These are phyloP conservation scores for Glycine soja DNA, from an alignment of 306 rosid species.

Conservation along the genomic window DNA sequence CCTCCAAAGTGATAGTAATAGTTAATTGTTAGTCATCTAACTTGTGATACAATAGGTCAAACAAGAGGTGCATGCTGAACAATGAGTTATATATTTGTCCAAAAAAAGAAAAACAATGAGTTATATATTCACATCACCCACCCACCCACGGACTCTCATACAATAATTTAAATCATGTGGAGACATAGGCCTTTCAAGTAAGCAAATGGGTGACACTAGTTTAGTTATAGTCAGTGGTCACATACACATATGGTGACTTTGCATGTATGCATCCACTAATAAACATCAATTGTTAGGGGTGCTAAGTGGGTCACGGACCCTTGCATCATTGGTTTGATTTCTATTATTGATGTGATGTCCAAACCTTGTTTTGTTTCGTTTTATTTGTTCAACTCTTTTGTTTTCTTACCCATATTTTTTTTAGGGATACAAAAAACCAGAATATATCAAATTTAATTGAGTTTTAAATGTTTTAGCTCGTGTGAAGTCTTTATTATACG, in stretches of 20 bases:
- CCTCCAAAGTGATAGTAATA: neutral
- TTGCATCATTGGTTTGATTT: conserved; percentile 39
- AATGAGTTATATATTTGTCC: too few species aligned
- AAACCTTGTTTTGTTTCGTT: neutral
- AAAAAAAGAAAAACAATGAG: too few species aligned
- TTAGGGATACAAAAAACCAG: too few species aligned
- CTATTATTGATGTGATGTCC: conserved; percentile 38
- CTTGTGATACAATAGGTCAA: too few species aligned
- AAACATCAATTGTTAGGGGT: conserved; percentile 35
- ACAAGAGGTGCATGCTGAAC: too few species aligned
- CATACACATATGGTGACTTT: conserved; percentile 38
- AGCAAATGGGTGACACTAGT: conserved; percentile 34
- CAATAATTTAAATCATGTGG: conserved; percentile 17
- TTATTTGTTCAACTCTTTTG: conserved; percentile 28
- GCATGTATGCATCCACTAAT: conserved; percentile 44
- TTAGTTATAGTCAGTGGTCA: neutral
- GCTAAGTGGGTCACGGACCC: conserved; percentile 46
- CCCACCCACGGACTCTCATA: too few species aligned
- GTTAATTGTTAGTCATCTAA: too few species aligned
- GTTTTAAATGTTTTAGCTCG: too few species aligned
- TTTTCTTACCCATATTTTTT: neutral
- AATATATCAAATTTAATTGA: too few species aligned
- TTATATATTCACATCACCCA: too few species aligned
- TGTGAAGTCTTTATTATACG: too few species aligned
- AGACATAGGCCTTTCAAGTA: conserved; percentile 40